Base-by-base conservation (phyloP, 1,139 yeast genomes). In the Yamadazyma epiphylla region DNA sequence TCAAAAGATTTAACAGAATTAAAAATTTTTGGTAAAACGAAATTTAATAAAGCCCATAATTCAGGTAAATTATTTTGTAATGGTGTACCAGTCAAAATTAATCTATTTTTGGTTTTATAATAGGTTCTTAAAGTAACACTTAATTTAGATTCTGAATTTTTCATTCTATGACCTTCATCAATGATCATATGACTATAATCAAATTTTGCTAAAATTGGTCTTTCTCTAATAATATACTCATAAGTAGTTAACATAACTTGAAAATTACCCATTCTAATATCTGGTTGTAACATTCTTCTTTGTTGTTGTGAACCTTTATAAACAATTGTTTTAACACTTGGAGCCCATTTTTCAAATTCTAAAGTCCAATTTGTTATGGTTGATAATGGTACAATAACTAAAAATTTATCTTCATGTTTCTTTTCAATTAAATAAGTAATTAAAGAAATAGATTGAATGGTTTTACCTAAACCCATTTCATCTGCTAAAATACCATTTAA, bases 381-480 rank as follows among this genome's bases (percentile, higher is more conserved):
- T 0, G 94, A 83, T 37, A 85, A 68, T 1, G 94, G 95, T 21
- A 84, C 95, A 54, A 85, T 80, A 13, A 85, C 87, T 46, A 85
- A 67, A 46, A 80, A 82, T 14, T 87, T 88, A 12, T 87, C 88
- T 26, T 65, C 62, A 25, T 77, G 73, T 36, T 76, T 69, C 45
- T 85, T 89, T 45, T 86, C 88, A 48, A 86, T 82, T 47, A 94
- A 68, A 49, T 84, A 82, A 1, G 97, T 88, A 42, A 91, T 55
- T 51, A 91, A 88, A 6, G 96, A 75, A 54, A 91, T 88, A 12
- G 94, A 95, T 60, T 91, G 97, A 53, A 95, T 84, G 0, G 97
- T 91, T 54, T 91, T 91, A 39, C 98, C 98, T 32, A 91, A 66
- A 10, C 97, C 97, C 97, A 89, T 88, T 58, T 94, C 99, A 61